Conservation (phyloP, 2,329 filamentous ascomycete genomes). For the Didymella glomerata region DNA sequence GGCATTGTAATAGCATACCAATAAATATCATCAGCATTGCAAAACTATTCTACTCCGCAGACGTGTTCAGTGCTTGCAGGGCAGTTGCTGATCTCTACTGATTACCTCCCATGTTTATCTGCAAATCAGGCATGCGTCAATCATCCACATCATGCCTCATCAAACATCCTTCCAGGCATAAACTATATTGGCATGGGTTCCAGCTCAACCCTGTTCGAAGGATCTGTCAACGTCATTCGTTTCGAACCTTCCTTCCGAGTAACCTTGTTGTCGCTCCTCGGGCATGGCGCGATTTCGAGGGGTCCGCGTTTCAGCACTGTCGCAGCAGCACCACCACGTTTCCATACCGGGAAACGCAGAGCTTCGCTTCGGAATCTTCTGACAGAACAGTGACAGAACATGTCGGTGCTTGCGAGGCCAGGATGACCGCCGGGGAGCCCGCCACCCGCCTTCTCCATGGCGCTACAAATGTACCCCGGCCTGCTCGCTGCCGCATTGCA, state of each 20-base stretch:
- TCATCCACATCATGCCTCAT: not conserved
- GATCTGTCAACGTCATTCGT: conserved; percentile 1
- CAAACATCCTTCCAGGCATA: conserved; percentile 2
- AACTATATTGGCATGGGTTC: not conserved
- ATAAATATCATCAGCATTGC: not conserved
- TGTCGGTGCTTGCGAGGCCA: not conserved
- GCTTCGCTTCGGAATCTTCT: not conserved
- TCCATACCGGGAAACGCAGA: conserved; percentile 27
- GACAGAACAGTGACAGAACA: conserved; percentile 1
- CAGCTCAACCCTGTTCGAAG: not conserved
- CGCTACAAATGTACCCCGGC: not conserved
- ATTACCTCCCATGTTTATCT: too few relatives aligned
- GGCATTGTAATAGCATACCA: conserved; percentile 23
- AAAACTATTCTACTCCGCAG: not conserved
- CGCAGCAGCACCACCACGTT: conserved; percentile 34
- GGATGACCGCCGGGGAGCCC: too few relatives aligned
- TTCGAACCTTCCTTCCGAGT: not conserved
- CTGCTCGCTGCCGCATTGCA: too few relatives aligned
- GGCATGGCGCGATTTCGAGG: not conserved
- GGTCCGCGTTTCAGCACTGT: conserved; percentile 41
- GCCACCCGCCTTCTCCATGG: too few relatives aligned
- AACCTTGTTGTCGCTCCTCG: not conserved
- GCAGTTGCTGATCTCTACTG: too few relatives aligned
- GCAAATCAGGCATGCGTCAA: too few relatives aligned
- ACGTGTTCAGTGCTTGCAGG: not conserved